Evolutionary conservation across 2,329 filamentous ascomycete species (phyloP).

Genomic region (Orbilia ellipsospora): DNA sequence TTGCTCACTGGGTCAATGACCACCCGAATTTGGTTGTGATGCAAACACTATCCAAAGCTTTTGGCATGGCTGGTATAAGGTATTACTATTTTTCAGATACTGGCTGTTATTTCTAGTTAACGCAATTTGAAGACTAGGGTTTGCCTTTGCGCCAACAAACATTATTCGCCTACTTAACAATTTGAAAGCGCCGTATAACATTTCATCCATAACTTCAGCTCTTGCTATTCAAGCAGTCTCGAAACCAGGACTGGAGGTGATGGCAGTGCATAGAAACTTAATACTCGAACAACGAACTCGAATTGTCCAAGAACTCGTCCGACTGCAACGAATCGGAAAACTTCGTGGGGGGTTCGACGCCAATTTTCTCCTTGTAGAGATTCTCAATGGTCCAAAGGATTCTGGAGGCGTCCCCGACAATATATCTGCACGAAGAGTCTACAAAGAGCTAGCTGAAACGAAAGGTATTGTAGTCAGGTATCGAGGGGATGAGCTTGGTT

Average conservation of each 20-base stretch:
- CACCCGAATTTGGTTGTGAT: conserved; percentile 97
- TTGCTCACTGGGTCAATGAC: conserved; percentile 90
- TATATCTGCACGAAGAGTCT: conserved; percentile 78
- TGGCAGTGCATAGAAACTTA: conserved; percentile 75
- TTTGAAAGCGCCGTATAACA: conserved; percentile 96
- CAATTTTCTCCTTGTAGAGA: conserved; percentile 92
- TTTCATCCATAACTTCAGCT: conserved; percentile 85
- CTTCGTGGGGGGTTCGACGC: conserved; percentile 82
- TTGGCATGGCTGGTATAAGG: conserved; percentile 92
- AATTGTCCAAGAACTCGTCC: conserved; percentile 77
- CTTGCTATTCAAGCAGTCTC: conserved; percentile 80
- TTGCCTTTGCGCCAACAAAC: conserved; percentile 78
- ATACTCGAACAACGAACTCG: conserved; percentile 82
- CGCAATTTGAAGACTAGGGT: conserved; percentile 70
- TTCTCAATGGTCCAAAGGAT: conserved; percentile 73
- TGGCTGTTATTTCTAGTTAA: background rate
- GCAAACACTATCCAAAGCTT: conserved; percentile 98
- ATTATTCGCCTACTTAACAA: conserved; percentile 86
- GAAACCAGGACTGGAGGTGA: conserved; percentile 74
- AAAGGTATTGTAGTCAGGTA: conserved; percentile 93
- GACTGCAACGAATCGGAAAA: conserved; percentile 79
- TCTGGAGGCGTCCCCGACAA: conserved; percentile 79
- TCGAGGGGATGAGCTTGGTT: conserved; percentile 90
- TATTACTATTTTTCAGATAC: conserved; percentile 7
- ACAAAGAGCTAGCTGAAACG: conserved; percentile 84